These are phyloP conservation scores for Phytophthora sp. DNA, from an alignment of 352 stramenopile genomes.

Conservation along the genomic window DNA sequence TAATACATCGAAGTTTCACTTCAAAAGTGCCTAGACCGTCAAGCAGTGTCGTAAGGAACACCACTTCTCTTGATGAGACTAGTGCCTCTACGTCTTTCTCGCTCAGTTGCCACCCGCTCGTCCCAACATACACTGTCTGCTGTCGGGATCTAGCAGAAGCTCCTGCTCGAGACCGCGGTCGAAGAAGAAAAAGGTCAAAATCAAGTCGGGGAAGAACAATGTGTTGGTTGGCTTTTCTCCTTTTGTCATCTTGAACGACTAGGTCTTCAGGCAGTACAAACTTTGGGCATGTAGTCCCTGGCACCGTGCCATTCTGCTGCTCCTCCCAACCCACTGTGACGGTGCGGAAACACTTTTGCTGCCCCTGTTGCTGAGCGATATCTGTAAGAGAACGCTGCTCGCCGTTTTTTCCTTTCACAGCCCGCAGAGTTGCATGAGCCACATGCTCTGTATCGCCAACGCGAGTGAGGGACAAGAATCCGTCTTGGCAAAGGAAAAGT, in stretches of 20 bases:
- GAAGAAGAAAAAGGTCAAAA: constrained; percentile 46
- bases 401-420: constrained; percentile 10
- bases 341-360: constrained; percentile 20
- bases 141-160: constrained; percentile 15
- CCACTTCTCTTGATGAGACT: constrained; percentile 43
- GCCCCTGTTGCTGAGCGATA: background rate
- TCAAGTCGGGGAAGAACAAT: constrained; percentile 27
- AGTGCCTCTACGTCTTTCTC: constrained; percentile 48
- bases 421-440: constrained; percentile 32
- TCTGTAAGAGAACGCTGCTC: constrained; percentile 12
- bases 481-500: constrained; percentile 35
- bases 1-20: constrained; percentile 35
- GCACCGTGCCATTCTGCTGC: background rate
- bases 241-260: background rate
- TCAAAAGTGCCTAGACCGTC: constrained; percentile 41
- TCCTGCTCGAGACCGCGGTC: constrained; percentile 6
- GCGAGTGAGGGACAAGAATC: constrained; percentile 43
- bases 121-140: constrained; percentile 42
- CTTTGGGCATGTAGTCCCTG: constrained; percentile 9
- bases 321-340: constrained; percentile 38
- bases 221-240: constrained; percentile 7
- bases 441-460: constrained; percentile 29
- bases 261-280: constrained; percentile 18
- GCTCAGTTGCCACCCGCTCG: constrained; percentile 34
- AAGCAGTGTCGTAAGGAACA: constrained; percentile 49